Conservation (phyloP, 1,284 basidiomycete species). For the Apiotrichum mycotoxinovorans region DNA sequence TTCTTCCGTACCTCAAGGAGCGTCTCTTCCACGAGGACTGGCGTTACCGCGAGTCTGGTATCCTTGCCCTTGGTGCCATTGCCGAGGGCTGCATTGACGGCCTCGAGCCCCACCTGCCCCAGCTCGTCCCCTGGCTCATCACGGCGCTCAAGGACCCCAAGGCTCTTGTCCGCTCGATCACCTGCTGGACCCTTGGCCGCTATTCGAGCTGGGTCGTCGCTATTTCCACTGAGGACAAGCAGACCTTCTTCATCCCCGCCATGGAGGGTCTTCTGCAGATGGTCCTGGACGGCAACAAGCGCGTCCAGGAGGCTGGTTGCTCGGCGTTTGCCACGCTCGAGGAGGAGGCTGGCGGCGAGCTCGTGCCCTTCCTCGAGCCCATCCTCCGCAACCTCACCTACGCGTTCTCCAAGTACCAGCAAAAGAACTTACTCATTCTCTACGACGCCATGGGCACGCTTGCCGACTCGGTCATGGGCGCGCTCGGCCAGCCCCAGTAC, state of each 20-base stretch:
- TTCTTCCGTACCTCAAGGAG: constrained; percentile 85
- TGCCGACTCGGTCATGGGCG: constrained; percentile 89
- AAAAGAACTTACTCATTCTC: constrained; percentile 97
- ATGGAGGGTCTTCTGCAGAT: constrained; percentile 96
- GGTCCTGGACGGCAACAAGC: constrained; percentile 99
- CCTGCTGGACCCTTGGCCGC: constrained; percentile 98
- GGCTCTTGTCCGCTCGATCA: constrained; percentile 95
- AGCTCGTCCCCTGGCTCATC: constrained; percentile 87
- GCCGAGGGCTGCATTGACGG: constrained; percentile 98
- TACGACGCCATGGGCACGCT: constrained; percentile 98
- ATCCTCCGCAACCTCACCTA: constrained; percentile 91
- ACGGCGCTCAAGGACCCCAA: constrained; percentile 87
- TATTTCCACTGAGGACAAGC: constrained; percentile 74
- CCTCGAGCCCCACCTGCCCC: constrained; percentile 89
- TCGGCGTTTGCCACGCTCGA: constrained; percentile 97
- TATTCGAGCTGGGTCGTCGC: constrained; percentile 93
- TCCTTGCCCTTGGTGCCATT: constrained; percentile 94
- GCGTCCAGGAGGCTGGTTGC: constrained; percentile 98
- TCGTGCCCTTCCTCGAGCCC: constrained; percentile 90
- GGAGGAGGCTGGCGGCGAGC: constrained; percentile 87
- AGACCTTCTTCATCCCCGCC: constrained; percentile 86
- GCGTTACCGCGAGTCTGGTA: constrained; percentile 91
- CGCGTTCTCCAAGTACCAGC: constrained; percentile 97
- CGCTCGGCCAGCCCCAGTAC: constrained; percentile 78
- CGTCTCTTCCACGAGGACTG: constrained; percentile 92